These are phyloP conservation scores for Stagonosporopsis tanaceti DNA, from an alignment of 2,329 filamentous ascomycete species.

Conservation along the genomic window DNA sequence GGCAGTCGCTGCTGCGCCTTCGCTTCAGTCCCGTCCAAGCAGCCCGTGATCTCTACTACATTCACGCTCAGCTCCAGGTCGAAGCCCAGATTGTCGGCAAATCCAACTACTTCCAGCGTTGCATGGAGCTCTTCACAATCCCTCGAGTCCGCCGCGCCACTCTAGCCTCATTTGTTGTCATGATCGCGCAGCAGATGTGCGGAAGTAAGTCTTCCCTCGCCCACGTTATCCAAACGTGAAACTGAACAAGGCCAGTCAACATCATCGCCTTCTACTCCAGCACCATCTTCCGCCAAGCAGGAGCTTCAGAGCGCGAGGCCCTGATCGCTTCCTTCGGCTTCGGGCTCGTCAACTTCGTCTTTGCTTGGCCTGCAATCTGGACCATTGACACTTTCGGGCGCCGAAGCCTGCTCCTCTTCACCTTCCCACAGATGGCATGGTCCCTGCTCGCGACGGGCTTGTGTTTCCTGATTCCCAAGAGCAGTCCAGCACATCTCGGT, in stretches of 20 bases:
- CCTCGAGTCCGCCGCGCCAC: conserved; percentile 74
- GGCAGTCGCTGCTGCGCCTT: conserved; percentile 49
- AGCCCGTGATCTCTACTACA: conserved; percentile 53
- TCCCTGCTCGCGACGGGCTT: conserved; percentile 70
- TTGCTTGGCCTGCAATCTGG: conserved; percentile 68
- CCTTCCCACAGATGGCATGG: conserved; percentile 68
- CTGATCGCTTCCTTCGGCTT: conserved; percentile 30
- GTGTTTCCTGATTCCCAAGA: conserved; percentile 29
- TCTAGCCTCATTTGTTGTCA: conserved; percentile 76
- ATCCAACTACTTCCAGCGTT: conserved; percentile 46
- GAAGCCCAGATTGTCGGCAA: conserved; percentile 34
- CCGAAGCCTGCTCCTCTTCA: conserved; percentile 68
- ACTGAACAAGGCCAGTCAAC: conserved; percentile 13
- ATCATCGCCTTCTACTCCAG: conserved; percentile 76
- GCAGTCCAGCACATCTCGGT: conserved; percentile 50
- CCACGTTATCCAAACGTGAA: neutral
- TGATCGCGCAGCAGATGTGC: conserved; percentile 43
- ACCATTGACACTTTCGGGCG: conserved; percentile 83
- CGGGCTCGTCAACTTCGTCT: conserved; percentile 24
- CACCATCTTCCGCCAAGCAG: conserved; percentile 38
- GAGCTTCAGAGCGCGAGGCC: conserved; percentile 26
- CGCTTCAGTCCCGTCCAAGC: conserved; percentile 53
- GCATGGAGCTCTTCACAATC: conserved; percentile 68
- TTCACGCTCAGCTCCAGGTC: conserved; percentile 45
- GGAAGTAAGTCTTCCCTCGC: conserved; percentile 39